Base-by-base conservation (phyloP, 2,329 filamentous ascomycete genomes). In the Sporothrix phasma region DNA sequence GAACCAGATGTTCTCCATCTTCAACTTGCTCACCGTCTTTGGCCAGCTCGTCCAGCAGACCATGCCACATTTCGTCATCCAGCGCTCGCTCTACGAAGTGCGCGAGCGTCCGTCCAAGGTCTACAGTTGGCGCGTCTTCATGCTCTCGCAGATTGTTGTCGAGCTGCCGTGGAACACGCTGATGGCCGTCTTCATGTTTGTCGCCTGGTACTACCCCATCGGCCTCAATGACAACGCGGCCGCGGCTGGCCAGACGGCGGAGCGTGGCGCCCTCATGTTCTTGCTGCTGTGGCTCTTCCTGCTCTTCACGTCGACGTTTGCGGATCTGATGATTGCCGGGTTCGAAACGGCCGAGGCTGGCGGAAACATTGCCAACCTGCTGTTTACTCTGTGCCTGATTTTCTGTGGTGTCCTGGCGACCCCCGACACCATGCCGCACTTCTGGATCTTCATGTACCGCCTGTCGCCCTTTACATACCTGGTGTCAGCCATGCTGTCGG, bases 1-100 rank as follows among this genome's bases (percentile, higher is more conserved):
- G 75, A 92, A 94, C 76, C 88, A 92, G 69, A 87, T 93, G 80
- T 95, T 95, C 73, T 83, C 86, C 72, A 88, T 94, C 68, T 95
- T 95, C 81, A 89, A 93, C 81, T 76, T 93, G 64, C 79, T 89
- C 65, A 93, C 88, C 49, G 85, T 95, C 72, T 95, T 96, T 72
- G 88, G 88, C 67, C 87, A 90, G 71, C 80, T 92, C 39, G 83
- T 88, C 3, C 87, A 92, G 72, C 88, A 92, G 71, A 88, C 88
- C 46, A 92, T 94, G 88, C 90, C 90, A 1, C 88, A 91, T 69
- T 95, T 95, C 69, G 88, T 94, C 69, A 85, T 87, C 26, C 90
- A 94, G 71, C 85, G 91, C 61, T 84, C 87, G 13, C 79, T 95
- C 0, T 95, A 94, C 74, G 91, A 95, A 76, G 89, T 89, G 37